A percentile compares a stretch with the other conserved stretches of the same genome.
Conservation (phyloP, 2,329 filamentous ascomycete genomes). For the Magnaporthales sp. region DNA sequence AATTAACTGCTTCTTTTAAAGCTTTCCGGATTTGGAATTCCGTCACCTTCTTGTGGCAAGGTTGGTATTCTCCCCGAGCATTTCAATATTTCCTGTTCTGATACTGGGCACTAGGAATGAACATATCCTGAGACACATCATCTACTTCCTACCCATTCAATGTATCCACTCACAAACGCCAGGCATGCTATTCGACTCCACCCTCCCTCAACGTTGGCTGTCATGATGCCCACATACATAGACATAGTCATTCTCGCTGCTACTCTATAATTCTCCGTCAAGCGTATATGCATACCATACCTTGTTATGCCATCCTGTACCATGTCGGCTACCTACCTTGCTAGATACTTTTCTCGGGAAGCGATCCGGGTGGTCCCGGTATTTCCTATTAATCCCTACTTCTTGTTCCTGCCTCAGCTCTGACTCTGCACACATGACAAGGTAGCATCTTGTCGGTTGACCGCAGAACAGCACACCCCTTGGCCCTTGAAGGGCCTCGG, state of each 20-base stretch:
- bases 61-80: neutral
- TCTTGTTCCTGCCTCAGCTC: neutral
- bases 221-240: neutral
- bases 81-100: neutral
- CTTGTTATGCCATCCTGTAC: neutral
- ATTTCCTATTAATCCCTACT: neutral
- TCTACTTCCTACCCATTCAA: neutral
- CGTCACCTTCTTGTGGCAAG: neutral
- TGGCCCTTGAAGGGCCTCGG: neutral
- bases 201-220: neutral
- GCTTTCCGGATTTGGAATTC: neutral
- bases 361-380: neutral
- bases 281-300: neutral
- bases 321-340: neutral
- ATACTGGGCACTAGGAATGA: neutral
- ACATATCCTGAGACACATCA: neutral
- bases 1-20: too few relatives aligned
- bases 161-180: neutral
- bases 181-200: neutral
- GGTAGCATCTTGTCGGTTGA: neutral
- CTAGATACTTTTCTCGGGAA: neutral
- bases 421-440: neutral
- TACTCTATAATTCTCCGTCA: neutral
- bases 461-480: neutral
- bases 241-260: neutral